These are phyloP conservation scores for Fusarium transvaalense DNA, from an alignment of 2,329 filamentous ascomycete genomes.

Conservation along the genomic window DNA sequence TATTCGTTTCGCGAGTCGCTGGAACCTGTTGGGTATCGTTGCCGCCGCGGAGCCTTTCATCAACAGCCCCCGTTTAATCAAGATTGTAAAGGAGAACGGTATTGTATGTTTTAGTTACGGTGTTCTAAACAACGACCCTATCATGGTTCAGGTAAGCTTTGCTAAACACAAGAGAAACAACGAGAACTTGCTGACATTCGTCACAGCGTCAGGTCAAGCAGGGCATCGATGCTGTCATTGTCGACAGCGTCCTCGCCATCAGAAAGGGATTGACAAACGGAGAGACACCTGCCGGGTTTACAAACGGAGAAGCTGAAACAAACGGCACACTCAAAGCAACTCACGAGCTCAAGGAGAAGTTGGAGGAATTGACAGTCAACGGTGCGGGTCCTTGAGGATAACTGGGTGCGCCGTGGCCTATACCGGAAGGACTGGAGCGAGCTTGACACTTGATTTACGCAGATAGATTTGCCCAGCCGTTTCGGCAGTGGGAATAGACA, in stretches of 20 bases:
- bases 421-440: constrained; percentile 16
- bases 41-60: constrained; percentile 89
- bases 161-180: not conserved
- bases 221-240: constrained; percentile 97
- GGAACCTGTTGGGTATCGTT: constrained; percentile 95
- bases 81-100: constrained; percentile 93
- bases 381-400: constrained; percentile 32
- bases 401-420: constrained; percentile 13
- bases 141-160: constrained; percentile 81
- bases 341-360: constrained; percentile 35
- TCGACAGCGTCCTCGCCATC: constrained; percentile 93
- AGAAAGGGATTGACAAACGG: constrained; percentile 81
- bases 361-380: constrained; percentile 43
- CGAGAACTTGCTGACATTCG: constrained; percentile 18
- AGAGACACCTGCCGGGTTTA: constrained; percentile 38
- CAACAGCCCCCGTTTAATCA: constrained; percentile 87
- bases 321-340: constrained; percentile 37
- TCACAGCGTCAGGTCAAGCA: constrained; percentile 86
- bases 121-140: constrained; percentile 86
- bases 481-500: constrained; percentile 6
- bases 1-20: constrained; percentile 91
- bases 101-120: constrained; percentile 97
- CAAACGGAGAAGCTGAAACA: constrained; percentile 24
- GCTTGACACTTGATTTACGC: not conserved
- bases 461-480: constrained; percentile 22